Base-by-base conservation (phyloP, 805 yeast genomes). In the Lipomyces anomalus region DNA sequence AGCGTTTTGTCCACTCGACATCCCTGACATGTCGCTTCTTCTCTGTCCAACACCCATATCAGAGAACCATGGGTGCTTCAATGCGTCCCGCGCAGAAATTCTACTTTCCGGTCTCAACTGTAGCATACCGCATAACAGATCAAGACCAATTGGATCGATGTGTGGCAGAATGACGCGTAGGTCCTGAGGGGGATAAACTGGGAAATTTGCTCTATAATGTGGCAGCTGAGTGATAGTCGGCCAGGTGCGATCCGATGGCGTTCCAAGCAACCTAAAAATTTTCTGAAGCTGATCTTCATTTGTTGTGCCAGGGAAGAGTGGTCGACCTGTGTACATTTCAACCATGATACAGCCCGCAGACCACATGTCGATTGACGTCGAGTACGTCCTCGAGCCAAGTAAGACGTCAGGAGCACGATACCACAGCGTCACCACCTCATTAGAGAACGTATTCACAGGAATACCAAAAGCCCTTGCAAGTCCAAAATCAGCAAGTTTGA, bases 291-390 rank as follows among this genome's bases (percentile, higher is more conserved):
- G 97, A 67, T 92, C 98, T 45, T 92, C 97, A 65, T 90, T 94
- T 34, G 95, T 86, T 9, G 90, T 80, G 26, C 98, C 98, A 18
- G 97, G 95, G 66, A 92, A 92, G 42, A 92, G 70, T 1, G 98
- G 97, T 60, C 90, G 82, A 26, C 98, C 95, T n/a, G 95, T 85
- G 61, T 92, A 83, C 97, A 92, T 90, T 62, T 92, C 98, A 2
- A 97, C 97, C 64, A 92, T 76, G 44, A 92, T 92, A 67, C 98
- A 92, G 13, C 98, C 98, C 13, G 95, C 94, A 16, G 96, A 87
- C 98, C 98, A 92, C 69, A 92, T 86, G 63, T 92, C 98, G 50
- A 92, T 94, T 6, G 96, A 89, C 0, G 98, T 92, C 38, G 95
- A 84, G 67, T 92, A 92, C 46, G 94, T 90, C 57, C 96, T 79